These are phyloP conservation scores for Cercospora canescens DNA, from an alignment of 2,329 filamentous ascomycete genomes.

Conservation along the genomic window DNA sequence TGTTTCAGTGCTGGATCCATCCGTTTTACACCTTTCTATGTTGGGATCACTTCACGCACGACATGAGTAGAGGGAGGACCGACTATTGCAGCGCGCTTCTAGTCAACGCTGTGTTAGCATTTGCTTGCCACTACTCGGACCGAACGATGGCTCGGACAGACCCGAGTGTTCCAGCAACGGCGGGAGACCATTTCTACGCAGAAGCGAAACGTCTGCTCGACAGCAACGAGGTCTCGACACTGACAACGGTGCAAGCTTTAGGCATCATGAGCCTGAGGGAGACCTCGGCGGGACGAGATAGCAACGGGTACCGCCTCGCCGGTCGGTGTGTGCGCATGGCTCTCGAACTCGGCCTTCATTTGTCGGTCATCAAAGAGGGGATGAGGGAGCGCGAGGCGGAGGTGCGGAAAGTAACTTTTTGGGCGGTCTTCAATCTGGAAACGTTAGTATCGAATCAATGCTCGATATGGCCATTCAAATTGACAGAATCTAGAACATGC, in stretches of 20 bases:
- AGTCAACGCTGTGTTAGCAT: constrained; percentile 37
- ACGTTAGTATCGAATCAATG: constrained; percentile 38
- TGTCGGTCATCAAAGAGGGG: constrained; percentile 39
- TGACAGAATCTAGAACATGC: constrained; percentile 40
- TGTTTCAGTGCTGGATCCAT: constrained; percentile 61
- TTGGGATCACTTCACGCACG: constrained; percentile 68
- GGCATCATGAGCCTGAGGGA: constrained; percentile 76
- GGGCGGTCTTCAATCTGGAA: constrained; percentile 53
- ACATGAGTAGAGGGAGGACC: constrained; percentile 61
- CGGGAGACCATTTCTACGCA: constrained; percentile 73
- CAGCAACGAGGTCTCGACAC: constrained; percentile 57
- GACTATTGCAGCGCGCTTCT: constrained; percentile 64
- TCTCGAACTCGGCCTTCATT: constrained; percentile 69
- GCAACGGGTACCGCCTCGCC: constrained; percentile 70
- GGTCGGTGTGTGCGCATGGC: constrained; percentile 72
- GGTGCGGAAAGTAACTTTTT: constrained; percentile 54
- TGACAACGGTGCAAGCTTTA: constrained; percentile 73
- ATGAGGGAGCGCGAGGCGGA: constrained; percentile 47
- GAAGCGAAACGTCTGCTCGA: constrained; percentile 65
- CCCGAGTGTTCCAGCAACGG: constrained; percentile 61
- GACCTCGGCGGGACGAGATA: constrained; percentile 67
- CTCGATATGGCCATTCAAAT: background rate
- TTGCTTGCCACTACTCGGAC: constrained; percentile 52
- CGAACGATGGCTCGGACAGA: constrained; percentile 64
- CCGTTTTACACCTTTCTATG: constrained; percentile 72